phyloP scores from a whole-genome alignment of 345 rosid species.

The Atalantia buxifolia region DNA sequence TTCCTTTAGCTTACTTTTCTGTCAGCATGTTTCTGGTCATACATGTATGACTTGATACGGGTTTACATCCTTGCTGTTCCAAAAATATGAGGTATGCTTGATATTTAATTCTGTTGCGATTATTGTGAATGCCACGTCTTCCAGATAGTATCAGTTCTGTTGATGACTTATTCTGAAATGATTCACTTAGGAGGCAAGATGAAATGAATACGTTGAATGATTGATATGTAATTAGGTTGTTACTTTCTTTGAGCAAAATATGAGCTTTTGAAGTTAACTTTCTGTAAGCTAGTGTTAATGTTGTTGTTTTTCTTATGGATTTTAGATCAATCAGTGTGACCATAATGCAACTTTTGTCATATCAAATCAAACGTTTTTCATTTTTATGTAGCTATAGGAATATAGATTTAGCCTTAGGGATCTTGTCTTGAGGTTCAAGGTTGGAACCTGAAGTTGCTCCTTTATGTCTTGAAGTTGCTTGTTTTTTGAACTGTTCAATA shows the following conservation, averaged over 20 bases:
- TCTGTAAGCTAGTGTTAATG: not conserved
- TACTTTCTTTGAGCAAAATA: not conserved
- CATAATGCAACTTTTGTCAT: slow-evolving; percentile 10
- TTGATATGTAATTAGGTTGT: not conserved
- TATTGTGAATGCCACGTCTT: not conserved
- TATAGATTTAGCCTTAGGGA: slow-evolving; percentile 30
- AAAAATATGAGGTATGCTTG: not conserved
- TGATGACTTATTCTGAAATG: not conserved
- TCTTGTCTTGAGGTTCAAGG: slow-evolving; percentile 24
- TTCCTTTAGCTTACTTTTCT: not conserved
- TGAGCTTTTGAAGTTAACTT: not conserved
- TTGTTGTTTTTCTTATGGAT: slow-evolving; percentile 7
- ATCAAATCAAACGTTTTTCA: slow-evolving; percentile 1
- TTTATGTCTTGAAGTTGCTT: slow-evolving; percentile 23
- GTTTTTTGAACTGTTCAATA: slow-evolving; percentile 18
- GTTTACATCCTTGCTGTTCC: not conserved
- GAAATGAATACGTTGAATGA: not conserved
- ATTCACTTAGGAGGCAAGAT: not conserved
- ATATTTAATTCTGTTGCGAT: not conserved
- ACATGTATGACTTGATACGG: not conserved
- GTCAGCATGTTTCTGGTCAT: not conserved
- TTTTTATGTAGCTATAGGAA: slow-evolving; percentile 5
- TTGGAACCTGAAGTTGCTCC: slow-evolving; percentile 22
- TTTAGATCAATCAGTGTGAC: not conserved
- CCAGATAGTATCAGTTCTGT: not conserved